Conservation (phyloP, 1,284 basidiomycete species). For the Rhodotorula sp. region DNA sequence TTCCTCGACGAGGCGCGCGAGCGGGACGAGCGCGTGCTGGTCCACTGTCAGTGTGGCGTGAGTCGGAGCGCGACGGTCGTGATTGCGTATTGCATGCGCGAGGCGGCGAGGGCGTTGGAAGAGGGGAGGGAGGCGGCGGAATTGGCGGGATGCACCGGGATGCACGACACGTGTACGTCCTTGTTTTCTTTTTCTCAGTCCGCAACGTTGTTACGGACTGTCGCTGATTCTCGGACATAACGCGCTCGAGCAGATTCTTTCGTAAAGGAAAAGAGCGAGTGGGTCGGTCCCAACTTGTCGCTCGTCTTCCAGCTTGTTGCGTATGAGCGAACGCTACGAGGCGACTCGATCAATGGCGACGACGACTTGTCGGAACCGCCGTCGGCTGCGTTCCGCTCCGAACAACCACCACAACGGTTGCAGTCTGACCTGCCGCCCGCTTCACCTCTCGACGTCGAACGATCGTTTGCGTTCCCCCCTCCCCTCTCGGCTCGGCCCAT, state of each 20-base stretch:
- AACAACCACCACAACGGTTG: background rate
- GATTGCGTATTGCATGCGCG: slow-evolving; percentile 93
- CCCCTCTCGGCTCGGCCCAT: background rate
- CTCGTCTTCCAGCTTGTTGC: slow-evolving; percentile 95
- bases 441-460: slow-evolving; percentile 75
- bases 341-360: slow-evolving; percentile 14
- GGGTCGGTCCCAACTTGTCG: slow-evolving; percentile 91
- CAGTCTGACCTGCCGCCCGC: slow-evolving; percentile 60
- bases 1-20: slow-evolving; percentile 75
- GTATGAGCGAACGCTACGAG: slow-evolving; percentile 73
- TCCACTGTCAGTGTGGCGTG: slow-evolving; percentile 95
- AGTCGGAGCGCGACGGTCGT: slow-evolving; percentile 89
- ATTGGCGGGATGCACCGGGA: slow-evolving; percentile 55
- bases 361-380: slow-evolving; percentile 17
- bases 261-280: slow-evolving; percentile 74
- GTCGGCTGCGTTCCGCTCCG: slow-evolving; percentile 12
- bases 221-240: background rate
- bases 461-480: slow-evolving; percentile 58
- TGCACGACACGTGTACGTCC: slow-evolving; percentile 88
- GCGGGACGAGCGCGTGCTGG: slow-evolving; percentile 69
- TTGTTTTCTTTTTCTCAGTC: slow-evolving; percentile 52
- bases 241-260: slow-evolving; percentile 33
- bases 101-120: slow-evolving; percentile 67
- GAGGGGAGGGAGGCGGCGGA: slow-evolving; percentile 34
- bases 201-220: rapidly evolving